Base-by-base conservation (phyloP, 768 basidiomycete genomes). In the Macrolepiota dolichaula region DNA sequence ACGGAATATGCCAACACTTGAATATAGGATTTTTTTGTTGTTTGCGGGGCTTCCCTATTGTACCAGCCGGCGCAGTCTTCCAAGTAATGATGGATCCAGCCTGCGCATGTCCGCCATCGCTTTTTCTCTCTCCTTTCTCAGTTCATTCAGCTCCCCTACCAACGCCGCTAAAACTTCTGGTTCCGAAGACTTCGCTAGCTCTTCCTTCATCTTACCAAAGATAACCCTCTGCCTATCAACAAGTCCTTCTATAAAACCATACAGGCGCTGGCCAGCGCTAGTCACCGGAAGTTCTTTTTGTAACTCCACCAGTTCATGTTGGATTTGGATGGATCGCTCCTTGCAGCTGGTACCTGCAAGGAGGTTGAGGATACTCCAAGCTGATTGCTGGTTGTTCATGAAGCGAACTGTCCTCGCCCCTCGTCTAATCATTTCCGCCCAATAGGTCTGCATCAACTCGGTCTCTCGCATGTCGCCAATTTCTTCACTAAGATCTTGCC, bases 261-360 rank as follows among this genome's bases (percentile, higher is more conserved):
- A 36, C 12, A 87, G 75, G 66, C 83, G 85, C 17, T 71, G 74
- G 1, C 84, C 84, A 1, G 85, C 86, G 1, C 73, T 70, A 2
- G 86, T 86, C 54, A 85, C 74, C 1, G 79, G 73, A 17, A 86
- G 76, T 46, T 79, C 74, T 54, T 78, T 79, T 49, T 73, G 73
- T 64, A 80, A 70, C 57, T 80, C 78, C 12, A 46, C 24, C 17
- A 86, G 71, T 66, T 88, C 85, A 22, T 73, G 70, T 64, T 86
- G 86, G 54, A 87, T 85, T 22, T 74, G 76, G 2, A 87, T 72
- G 46, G 27, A 25, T 9, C 13, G 52, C 0, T 85, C 78, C 29
- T 71, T 69, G 12, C 17, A 24, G 22, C 27, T 27, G 32, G 19
- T 29, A 11, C 4, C 19, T 24, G 50, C 13, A 15, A 59, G 3